Conservation (phyloP, 768 basidiomycete species). For the Scleroderma citrinum region DNA sequence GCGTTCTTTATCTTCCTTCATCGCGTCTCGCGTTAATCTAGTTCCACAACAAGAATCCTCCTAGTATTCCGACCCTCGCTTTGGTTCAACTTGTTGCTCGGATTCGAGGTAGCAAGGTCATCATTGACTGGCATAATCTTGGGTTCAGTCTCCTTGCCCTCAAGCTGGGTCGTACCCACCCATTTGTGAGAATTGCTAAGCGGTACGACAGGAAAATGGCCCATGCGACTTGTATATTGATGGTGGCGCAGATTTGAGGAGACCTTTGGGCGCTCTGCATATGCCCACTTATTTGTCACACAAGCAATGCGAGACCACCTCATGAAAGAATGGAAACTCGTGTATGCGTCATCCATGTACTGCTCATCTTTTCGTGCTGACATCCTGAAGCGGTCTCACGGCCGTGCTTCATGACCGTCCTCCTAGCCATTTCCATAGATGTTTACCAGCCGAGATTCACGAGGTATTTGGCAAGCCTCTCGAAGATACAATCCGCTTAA, state of each 20-base stretch:
- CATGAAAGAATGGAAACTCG: slow-evolving; percentile 64
- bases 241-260: slow-evolving; percentile 63
- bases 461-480: slow-evolving; percentile 40
- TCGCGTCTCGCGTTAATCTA: background rate
- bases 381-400: slow-evolving; percentile 58
- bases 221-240: slow-evolving; percentile 5
- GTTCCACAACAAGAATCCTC: slow-evolving; percentile 69
- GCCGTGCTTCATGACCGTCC: slow-evolving; percentile 86
- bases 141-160: slow-evolving; percentile 91
- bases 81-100: slow-evolving; percentile 71
- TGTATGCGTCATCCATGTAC: slow-evolving; percentile 42
- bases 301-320: slow-evolving; percentile 75
- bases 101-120: slow-evolving; percentile 72
- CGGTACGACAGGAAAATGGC: slow-evolving; percentile 42
- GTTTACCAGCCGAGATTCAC: slow-evolving; percentile 66
- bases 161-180: slow-evolving; percentile 62
- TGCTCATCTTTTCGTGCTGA: background rate
- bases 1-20: slow-evolving; percentile 15
- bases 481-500: slow-evolving; percentile 1
- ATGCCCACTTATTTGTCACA: slow-evolving; percentile 92
- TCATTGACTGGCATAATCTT: slow-evolving; percentile 99
- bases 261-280: slow-evolving; percentile 73
- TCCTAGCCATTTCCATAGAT: slow-evolving; percentile 73
- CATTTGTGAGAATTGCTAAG: slow-evolving; percentile 68
- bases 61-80: slow-evolving; percentile 89